Base-by-base conservation (phyloP, 1,284 basidiomycete species). In the Ceratobasidium sp. region DNA sequence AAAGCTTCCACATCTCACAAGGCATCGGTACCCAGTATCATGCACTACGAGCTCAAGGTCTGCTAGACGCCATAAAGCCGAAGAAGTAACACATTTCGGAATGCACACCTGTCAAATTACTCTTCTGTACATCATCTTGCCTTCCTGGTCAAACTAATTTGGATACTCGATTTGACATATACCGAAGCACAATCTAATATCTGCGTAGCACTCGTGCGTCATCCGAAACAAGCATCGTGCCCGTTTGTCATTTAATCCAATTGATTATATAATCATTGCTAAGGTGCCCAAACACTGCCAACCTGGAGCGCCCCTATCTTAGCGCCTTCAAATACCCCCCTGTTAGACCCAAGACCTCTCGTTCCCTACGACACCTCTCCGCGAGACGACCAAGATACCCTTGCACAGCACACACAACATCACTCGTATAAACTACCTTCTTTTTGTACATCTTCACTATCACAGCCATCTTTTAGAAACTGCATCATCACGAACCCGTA, bases 401-500 rank as follows among this genome's bases (percentile, higher is more conserved):
- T 57, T 57, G 18, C 18, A 45, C 43, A 45, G 53, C n/a, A 39
- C 53, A 57, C 53, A 57, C 30, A 16, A 57, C 50, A 57, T 14
- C 23, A 18, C 23, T 32, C 23, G 30, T 30, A 45, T 39, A 32
- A 23, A 26, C 26, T 43, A 61, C 59, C 43, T 30, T 61, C 59
- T 41, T 61, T 61, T 46, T 43, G 46, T 26, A 61, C 23, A 61
- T 41, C 32, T 18, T 32, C 16, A 45, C 59, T 26, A 46, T 26
- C 45, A 61, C 23, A n/a, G 46, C 59, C 4, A 43, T 61, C 59
- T n/a, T 45, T 46, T 26, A 46, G 32, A 10, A 9, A 23, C 46
- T 21, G 9, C 21, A 41, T 59, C 26, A 39, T 46, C 16, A 45
- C 28, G 26, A 43, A 14, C 26, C 46, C 32, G 34, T 39, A 23